These are phyloP conservation scores for Stentor coeruleus DNA, from an alignment of 73 alveolate species.

Conservation along the genomic window DNA sequence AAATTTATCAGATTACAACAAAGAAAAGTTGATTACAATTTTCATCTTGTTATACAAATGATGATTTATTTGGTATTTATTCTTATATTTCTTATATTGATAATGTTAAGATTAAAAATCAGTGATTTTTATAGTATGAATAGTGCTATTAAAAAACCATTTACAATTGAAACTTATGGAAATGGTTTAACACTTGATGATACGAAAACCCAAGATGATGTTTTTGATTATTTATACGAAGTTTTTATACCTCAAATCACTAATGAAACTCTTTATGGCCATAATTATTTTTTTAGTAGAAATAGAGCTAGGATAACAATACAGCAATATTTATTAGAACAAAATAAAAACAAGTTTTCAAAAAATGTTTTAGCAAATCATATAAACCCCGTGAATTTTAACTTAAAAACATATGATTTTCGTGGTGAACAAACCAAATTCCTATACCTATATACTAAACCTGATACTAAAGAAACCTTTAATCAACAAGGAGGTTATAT, in stretches of 20 bases:
- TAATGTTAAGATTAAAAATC: background rate
- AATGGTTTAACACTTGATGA: background rate
- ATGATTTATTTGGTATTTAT: background rate
- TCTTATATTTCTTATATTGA: background rate
- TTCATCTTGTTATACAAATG: constrained; percentile 10
- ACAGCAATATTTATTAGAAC: background rate
- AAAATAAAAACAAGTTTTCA: background rate
- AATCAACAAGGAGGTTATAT: background rate
- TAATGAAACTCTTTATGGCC: background rate
- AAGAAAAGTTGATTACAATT: constrained; percentile 24
- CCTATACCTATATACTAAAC: background rate
- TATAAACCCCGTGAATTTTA: background rate
- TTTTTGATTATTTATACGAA: background rate
- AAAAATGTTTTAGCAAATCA: background rate
- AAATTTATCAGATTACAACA: no score
- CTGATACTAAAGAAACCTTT: background rate
- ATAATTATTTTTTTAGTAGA: background rate
- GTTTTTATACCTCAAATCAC: background rate
- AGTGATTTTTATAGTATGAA: background rate
- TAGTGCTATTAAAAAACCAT: background rate
- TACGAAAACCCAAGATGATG: background rate
- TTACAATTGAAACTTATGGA: background rate
- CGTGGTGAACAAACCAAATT: background rate
- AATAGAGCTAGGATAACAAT: background rate
- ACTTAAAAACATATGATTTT: background rate